Conservation (phyloP, 129 eudicot genomes). For the sunflower (Helianthus annuus) region DNA sequence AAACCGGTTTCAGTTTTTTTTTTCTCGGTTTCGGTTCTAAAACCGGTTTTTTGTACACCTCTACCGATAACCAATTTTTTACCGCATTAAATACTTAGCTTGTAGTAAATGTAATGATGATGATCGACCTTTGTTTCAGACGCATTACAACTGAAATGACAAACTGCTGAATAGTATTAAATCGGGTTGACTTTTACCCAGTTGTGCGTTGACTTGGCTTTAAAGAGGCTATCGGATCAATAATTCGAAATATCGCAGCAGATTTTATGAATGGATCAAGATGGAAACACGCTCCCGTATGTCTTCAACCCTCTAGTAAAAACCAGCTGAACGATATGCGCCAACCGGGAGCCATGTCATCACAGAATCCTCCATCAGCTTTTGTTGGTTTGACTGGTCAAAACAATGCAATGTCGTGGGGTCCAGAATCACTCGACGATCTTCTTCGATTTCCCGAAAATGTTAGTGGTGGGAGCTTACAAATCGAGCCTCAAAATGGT, state of each 20-base stretch:
- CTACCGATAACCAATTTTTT: too few species aligned
- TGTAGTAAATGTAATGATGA: neutral
- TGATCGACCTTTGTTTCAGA: constrained; percentile 24
- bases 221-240: constrained; percentile 2
- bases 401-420: constrained; percentile 48
- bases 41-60: too few species aligned
- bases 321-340: constrained; percentile 36
- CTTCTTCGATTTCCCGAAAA: constrained; percentile 49
- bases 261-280: constrained; percentile 43
- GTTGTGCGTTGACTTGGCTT: constrained; percentile 27
- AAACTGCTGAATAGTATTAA: neutral
- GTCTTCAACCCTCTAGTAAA: constrained; percentile 48
- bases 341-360: constrained; percentile 47
- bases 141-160: neutral
- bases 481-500: constrained; percentile 35
- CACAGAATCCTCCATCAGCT: constrained; percentile 28
- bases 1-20: too few species aligned
- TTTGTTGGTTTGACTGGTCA: constrained; percentile 39
- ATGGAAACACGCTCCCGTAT: constrained; percentile 46
- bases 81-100: too few species aligned
- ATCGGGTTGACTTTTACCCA: constrained; percentile 8
- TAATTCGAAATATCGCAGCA: neutral
- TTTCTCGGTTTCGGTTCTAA: too few species aligned
- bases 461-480: constrained; percentile 35
- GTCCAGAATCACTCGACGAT: constrained; percentile 50